Conservation (phyloP, 192 early-diverging fungal genomes). For the Linderina pennispora region DNA sequence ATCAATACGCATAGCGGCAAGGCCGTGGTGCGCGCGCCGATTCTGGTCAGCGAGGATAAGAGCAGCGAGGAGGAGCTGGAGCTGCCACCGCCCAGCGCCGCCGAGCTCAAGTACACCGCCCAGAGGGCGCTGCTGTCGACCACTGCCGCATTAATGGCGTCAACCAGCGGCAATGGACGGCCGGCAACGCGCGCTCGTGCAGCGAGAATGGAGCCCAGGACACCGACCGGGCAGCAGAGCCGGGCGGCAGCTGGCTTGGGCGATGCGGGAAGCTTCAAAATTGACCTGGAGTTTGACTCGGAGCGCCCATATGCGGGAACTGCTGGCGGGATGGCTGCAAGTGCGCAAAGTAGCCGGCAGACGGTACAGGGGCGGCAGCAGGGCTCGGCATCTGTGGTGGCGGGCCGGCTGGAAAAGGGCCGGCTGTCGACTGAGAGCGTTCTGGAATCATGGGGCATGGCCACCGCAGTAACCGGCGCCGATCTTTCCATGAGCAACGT, state of each 20-base stretch:
- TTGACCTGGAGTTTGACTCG: slow-evolving; percentile 22
- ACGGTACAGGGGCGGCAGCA: too few species aligned
- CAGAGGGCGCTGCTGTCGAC: slow-evolving; percentile 38
- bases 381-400: too few species aligned
- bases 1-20: slow-evolving; percentile 37
- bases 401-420: slow-evolving; percentile 18
- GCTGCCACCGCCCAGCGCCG: slow-evolving; percentile 31
- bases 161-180: slow-evolving; percentile 6
- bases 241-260: not conserved
- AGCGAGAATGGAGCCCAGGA: not conserved
- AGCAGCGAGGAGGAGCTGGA: slow-evolving; percentile 2
- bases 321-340: too few species aligned
- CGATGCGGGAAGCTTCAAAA: slow-evolving; percentile 16
- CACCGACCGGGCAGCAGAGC: slow-evolving; percentile 2
- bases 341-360: too few species aligned
- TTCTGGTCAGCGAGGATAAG: slow-evolving; percentile 8
- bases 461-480: slow-evolving; percentile 2
- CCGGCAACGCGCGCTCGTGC: not conserved
- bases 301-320: not conserved
- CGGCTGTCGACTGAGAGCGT: slow-evolving; percentile 19
- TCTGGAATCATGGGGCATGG: slow-evolving; percentile 41
- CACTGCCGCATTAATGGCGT: slow-evolving; percentile 19
- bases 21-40: slow-evolving; percentile 24
- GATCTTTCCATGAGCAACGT: not conserved
- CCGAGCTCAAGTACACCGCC: slow-evolving; percentile 36